phyloP scores from a whole-genome alignment of 1,284 basidiomycete genomes.

The Cerioporus squamosus region DNA sequence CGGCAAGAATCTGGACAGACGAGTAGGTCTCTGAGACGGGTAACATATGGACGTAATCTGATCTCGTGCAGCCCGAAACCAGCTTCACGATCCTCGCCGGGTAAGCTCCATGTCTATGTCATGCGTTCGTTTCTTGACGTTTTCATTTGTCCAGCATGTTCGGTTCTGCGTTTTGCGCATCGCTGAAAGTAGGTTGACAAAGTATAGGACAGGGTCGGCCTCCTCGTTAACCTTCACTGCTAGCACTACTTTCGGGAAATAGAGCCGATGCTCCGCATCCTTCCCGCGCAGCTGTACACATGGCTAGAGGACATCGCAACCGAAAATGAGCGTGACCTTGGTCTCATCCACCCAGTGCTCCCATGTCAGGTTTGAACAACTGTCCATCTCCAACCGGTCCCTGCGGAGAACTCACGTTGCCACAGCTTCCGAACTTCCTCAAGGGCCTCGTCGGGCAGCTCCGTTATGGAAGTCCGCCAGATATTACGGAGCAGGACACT shows the following conservation, averaged over 20 bases:
- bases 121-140: rapidly evolving
- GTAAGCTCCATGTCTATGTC: conserved; percentile 22
- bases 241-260: conserved; percentile 45
- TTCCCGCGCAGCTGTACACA: conserved; percentile 39
- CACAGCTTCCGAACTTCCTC: conserved; percentile 44
- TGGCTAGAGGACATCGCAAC: conserved; percentile 40
- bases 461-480: conserved; percentile 36
- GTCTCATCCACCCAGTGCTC: conserved; percentile 44
- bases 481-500: conserved; percentile 39
- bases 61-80: conserved; percentile 38
- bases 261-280: conserved; percentile 37
- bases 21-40: conserved; percentile 23
- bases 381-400: neutral
- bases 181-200: conserved; percentile 35
- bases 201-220: neutral
- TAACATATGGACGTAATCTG: neutral
- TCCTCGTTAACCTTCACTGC: neutral
- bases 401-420: neutral
- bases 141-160: conserved; percentile 35
- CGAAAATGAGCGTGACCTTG: conserved; percentile 40
- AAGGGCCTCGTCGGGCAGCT: conserved; percentile 41
- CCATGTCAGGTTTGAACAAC: conserved; percentile 36
- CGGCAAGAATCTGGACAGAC: conserved; percentile 39
- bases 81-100: conserved; percentile 44
- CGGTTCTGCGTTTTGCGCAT: conserved; percentile 47